Evolutionary conservation across 2,329 filamentous ascomycete species (phyloP), one percentile per base, ranked within the genome.

Genomic region (Dactylellina parvicollis): DNA sequence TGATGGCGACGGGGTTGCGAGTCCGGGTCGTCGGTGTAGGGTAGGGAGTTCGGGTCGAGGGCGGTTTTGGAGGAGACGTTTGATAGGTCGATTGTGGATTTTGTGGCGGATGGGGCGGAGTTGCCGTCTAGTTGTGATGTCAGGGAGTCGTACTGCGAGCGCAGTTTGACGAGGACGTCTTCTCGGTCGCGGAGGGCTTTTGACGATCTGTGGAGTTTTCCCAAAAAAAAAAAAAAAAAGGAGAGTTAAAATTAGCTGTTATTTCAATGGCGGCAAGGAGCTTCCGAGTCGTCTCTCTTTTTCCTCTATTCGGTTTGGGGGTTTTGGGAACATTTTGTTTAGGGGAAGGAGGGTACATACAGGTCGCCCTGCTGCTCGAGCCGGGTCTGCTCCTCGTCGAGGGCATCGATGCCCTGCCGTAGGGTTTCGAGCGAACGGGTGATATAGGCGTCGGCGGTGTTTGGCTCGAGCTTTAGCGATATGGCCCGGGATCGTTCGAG

Each of bases 401-500:
- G 83, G 5, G 85, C 83, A 61, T 89, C 87, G 69, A 99, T 86
- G 22, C 93, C 93, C 76, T 92, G 89, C 65, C 89, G 87, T 75
- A 99, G 87, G 75, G 93, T 92, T 70, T 96, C 92, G 56, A 99
- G 84, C 1, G 93, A 97, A 57, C 92, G 87, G 14, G 91, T 90
- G 77, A 98, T 93, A 80, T 96, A 91, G 40, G 90, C 90, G 82
- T 97, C 92, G 81, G 96, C 92, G 18, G 89, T 88, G 79, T 90
- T 90, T 55, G 87, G 87, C 70, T 92, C 87, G 64, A 96, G 86
- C 77, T 92, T 89, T 46, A 96, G 86, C 12, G 88, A 90, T 78
- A 92, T 88, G 52, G 93, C 92, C 69, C 94, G 89, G 82, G 96
- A 90, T 69, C 94, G 89, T 83, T 98, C 95, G 24, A 98, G 88